These are phyloP conservation scores for Nemania diffusa DNA, from an alignment of 2,329 filamentous ascomycete genomes.

Conservation along the genomic window DNA sequence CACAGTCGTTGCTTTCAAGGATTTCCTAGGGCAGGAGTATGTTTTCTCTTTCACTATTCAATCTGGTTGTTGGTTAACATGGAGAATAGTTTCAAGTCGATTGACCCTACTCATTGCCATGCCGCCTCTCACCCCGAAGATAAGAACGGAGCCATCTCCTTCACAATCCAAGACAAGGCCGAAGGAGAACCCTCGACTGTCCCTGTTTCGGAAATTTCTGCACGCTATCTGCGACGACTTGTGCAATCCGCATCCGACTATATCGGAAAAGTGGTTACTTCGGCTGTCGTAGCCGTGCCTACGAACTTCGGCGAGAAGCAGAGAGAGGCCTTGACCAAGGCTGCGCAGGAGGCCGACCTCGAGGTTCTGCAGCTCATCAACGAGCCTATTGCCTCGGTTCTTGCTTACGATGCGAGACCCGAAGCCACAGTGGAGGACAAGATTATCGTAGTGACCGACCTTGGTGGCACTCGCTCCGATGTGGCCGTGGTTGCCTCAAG, in stretches of 20 bases:
- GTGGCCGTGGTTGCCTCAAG: constrained; percentile 89
- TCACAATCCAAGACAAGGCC: constrained; percentile 82
- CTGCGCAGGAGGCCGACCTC: constrained; percentile 82
- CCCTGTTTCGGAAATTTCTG: constrained; percentile 81
- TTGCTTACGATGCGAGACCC: constrained; percentile 90
- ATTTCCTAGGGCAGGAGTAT: constrained; percentile 94
- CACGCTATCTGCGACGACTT: constrained; percentile 85
- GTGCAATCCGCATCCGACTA: constrained; percentile 88
- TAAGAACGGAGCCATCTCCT: constrained; percentile 75
- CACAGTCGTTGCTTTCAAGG: constrained; percentile 94
- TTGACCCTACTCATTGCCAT: constrained; percentile 95
- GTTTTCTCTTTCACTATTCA: constrained; percentile 46
- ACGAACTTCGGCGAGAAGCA: constrained; percentile 93
- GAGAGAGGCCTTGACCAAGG: constrained; percentile 79
- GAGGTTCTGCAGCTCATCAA: constrained; percentile 93
- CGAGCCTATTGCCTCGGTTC: constrained; percentile 87
- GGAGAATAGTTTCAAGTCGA: constrained; percentile 79
- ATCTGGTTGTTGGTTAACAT: constrained; percentile 26
- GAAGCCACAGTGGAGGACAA: constrained; percentile 83
- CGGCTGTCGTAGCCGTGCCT: constrained; percentile 93
- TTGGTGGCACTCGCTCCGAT: constrained; percentile 93
- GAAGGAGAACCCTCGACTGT: constrained; percentile 74
- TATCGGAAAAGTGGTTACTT: constrained; percentile 90
- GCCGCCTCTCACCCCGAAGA: constrained; percentile 90
- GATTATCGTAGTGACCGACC: constrained; percentile 88